These are phyloP conservation scores for Lomentospora prolificans DNA, from an alignment of 2,329 filamentous ascomycete genomes.

Conservation along the genomic window DNA sequence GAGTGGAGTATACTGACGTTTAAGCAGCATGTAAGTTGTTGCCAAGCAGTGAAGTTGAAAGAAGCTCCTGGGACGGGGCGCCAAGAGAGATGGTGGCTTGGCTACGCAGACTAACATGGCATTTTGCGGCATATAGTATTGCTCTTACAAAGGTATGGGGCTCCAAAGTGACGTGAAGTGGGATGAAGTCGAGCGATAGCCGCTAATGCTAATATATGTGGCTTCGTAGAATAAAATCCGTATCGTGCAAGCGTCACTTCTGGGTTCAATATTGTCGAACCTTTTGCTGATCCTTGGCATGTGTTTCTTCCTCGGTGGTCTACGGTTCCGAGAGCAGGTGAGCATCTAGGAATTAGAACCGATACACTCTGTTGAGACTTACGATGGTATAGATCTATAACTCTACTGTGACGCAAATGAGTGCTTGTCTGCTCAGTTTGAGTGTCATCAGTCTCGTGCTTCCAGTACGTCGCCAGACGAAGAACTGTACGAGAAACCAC, in stretches of 20 bases:
- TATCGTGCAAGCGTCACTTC: constrained; percentile 81
- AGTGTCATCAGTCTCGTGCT: constrained; percentile 83
- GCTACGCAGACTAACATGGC: background rate
- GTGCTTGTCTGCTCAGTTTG: constrained; percentile 80
- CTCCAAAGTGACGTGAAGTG: background rate
- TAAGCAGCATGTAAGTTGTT: constrained; percentile 41
- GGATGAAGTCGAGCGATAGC: too few species aligned
- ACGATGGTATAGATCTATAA: constrained; percentile 93
- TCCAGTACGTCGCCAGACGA: constrained; percentile 43
- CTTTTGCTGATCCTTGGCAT: constrained; percentile 83
- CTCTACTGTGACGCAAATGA: constrained; percentile 93
- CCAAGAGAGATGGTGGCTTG: background rate
- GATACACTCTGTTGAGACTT: background rate
- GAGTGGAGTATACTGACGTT: constrained; percentile 10
- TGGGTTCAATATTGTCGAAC: constrained; percentile 85
- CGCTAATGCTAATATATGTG: background rate
- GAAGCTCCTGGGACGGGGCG: background rate
- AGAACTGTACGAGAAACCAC: background rate
- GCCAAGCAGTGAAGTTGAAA: background rate
- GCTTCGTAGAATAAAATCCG: constrained; percentile 61
- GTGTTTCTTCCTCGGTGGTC: constrained; percentile 77
- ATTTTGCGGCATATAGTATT: background rate
- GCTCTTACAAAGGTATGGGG: constrained; percentile 5
- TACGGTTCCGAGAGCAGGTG: constrained; percentile 79
- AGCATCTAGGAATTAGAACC: constrained; percentile 12